Evolutionary conservation across 345 rosid genomes (phyloP).

Genomic region (Acer negundo): DNA sequence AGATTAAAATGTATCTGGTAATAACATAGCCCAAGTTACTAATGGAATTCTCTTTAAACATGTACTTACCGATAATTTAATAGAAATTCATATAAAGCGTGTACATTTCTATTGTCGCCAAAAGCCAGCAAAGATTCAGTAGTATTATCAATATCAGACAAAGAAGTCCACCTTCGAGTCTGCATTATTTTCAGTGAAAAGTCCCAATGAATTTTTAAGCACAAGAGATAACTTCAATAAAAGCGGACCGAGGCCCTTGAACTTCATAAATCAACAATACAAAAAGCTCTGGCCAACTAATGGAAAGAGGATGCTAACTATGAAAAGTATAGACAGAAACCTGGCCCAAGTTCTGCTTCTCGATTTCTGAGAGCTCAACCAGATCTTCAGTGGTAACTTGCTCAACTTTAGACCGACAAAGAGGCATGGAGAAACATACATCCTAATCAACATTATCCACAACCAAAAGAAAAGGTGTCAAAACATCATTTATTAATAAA

Average conservation of each 20-base stretch:
- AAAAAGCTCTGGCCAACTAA: background rate
- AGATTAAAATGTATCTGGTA: background rate
- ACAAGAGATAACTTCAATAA: background rate
- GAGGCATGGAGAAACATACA: slow-evolving; percentile 88
- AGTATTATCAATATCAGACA: slow-evolving; percentile 72
- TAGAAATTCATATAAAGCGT: slow-evolving; percentile 80
- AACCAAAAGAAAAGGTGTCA: slow-evolving; percentile 16
- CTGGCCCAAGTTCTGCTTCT: slow-evolving; percentile 94
- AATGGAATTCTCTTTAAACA: background rate
- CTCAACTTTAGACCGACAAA: slow-evolving; percentile 82
- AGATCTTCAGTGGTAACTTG: slow-evolving; percentile 79
- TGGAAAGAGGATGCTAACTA: slow-evolving; percentile 5
- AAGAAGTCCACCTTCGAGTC: slow-evolving; percentile 60
- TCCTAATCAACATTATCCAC: slow-evolving; percentile 48
- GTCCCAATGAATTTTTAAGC: slow-evolving; percentile 11
- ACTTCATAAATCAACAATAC: background rate
- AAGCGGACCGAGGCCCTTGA: background rate
- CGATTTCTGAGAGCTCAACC: slow-evolving; percentile 91
- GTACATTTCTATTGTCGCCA: slow-evolving; percentile 60
- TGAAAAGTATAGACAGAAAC: slow-evolving; percentile 45
- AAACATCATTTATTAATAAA: background rate
- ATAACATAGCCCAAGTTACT: slow-evolving; percentile 3
- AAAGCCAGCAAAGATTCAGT: slow-evolving; percentile 84
- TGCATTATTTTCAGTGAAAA: slow-evolving; percentile 44
- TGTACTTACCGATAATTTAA: slow-evolving; percentile 75